Conservation (phyloP, 2,329 filamentous ascomycete genomes). For the Ophiosphaerella korrae region DNA sequence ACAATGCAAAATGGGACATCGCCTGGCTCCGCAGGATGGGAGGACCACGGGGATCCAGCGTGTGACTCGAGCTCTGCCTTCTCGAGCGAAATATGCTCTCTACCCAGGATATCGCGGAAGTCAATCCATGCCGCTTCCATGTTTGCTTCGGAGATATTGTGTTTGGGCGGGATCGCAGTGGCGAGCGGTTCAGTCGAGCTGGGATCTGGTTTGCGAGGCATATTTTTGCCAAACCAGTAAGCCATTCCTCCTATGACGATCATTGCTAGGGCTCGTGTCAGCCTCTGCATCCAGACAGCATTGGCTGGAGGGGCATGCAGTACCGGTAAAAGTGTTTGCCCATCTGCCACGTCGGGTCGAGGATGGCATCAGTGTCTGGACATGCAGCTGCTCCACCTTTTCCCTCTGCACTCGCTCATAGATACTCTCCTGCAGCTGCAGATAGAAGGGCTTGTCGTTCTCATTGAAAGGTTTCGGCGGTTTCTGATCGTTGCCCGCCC, state of each 20-base stretch:
- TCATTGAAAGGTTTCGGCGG: conserved; percentile 10
- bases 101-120: conserved; percentile 65
- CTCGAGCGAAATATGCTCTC: conserved; percentile 66
- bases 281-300: background rate
- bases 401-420: conserved; percentile 63
- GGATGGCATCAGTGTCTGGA: conserved; percentile 27
- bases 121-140: conserved; percentile 69
- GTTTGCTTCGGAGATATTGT: conserved; percentile 62
- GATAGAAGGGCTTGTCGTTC: conserved; percentile 59
- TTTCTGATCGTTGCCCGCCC: conserved; percentile 38
- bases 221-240: conserved; percentile 61
- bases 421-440: conserved; percentile 67
- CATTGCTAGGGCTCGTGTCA: conserved; percentile 50
- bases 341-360: conserved; percentile 47
- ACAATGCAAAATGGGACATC: conserved; percentile 67
- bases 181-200: conserved; percentile 64
- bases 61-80: conserved; percentile 61
- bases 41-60: conserved; percentile 68
- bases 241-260: conserved; percentile 57
- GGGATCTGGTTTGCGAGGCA: conserved; percentile 52
- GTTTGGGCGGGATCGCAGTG: conserved; percentile 54
- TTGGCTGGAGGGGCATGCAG: background rate
- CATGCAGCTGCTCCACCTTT: conserved; percentile 59
- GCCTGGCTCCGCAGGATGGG: conserved; percentile 50
- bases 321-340: conserved; percentile 31